These are phyloP conservation scores for Aspergillus conjunctus DNA, from an alignment of 495 filamentous ascomycete species.

Conservation along the genomic window DNA sequence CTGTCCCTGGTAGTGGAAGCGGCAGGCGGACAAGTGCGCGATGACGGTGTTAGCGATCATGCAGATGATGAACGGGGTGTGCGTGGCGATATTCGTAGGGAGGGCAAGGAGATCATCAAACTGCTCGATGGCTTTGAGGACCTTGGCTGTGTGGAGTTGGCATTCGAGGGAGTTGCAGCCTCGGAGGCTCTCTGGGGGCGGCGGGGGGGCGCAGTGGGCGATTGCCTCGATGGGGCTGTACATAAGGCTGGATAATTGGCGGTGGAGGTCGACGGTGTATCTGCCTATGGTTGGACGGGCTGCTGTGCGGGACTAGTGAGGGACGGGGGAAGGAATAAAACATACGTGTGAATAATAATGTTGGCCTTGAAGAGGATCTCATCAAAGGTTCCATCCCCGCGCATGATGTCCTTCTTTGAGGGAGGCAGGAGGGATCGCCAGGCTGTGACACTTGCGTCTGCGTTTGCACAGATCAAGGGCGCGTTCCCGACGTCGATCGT, in stretches of 20 bases:
- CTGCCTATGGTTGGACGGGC: conserved; percentile 6
- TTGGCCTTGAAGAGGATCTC: conserved; percentile 30
- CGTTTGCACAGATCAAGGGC: conserved; percentile 15
- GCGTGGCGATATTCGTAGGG: conserved; percentile 22
- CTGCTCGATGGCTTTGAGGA: conserved; percentile 21
- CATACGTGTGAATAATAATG: conserved; percentile 27
- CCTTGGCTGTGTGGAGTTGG: conserved; percentile 27
- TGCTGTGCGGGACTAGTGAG: no score
- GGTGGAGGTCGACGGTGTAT: conserved; percentile 27
- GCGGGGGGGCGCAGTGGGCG: conserved; percentile 21
- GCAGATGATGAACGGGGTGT: conserved; percentile 30
- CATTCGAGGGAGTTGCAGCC: conserved; percentile 17
- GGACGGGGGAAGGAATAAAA: neutral
- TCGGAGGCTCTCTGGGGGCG: conserved; percentile 16
- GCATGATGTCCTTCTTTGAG: conserved; percentile 20
- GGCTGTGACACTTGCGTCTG: conserved; percentile 20
- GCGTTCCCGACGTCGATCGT: conserved; percentile 12
- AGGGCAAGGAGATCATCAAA: conserved; percentile 26
- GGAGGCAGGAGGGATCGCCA: conserved; percentile 24
- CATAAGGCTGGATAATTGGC: conserved; percentile 22
- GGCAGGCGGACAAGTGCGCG: conserved; percentile 27
- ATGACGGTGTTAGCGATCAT: conserved; percentile 31
- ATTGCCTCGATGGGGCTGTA: conserved; percentile 25
- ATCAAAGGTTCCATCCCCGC: conserved; percentile 24
- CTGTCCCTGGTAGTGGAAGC: conserved; percentile 21